Base-by-base conservation (phyloP, 1,284 basidiomycete genomes). In the Ganoderma resinaceum region DNA sequence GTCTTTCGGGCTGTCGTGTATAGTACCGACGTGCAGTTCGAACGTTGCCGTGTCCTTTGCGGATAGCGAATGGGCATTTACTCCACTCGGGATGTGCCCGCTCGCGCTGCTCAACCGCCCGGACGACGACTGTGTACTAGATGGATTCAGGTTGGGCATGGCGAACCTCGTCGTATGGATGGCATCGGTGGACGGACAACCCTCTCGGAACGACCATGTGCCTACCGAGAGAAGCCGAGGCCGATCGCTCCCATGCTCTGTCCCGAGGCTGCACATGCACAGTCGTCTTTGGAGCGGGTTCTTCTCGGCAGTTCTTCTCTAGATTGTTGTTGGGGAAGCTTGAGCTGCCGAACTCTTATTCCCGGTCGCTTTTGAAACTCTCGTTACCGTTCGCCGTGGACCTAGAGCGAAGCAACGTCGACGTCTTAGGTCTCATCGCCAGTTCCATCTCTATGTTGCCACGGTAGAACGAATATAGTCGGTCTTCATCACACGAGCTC, bases 251-350 rank as follows among this genome's bases (percentile, higher is more conserved):
- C 26, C 26, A n/a, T 40, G 20, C 20, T 35, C 43, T 49, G 61
- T 43, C 43, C 62, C 65, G 67, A 68, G 59, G 65, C 35, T 43
- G 42, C 29, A 31, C 55, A 46, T 14, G 23, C 37, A 29, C 33
- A 29, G 33, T 59, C 23, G 40, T 64, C 65, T 66, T 71, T 67
- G 70, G 66, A 18, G 52, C 70, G 70, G 70, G 31, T 61, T 29
- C 66, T 69, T 66, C 49, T 71, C 70, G 70, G 70, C 29, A 61
- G 38, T 66, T 67, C 55, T 59, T 67, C 67, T 71, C 62, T 8
- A 59, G 66, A 71, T 60, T 42, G 8, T 18, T 63, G 61, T 26
- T 35, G 35, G 52, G 12, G 61, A 37, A 65, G 63, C 42, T 16
- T 58, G 55, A 31, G 63, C 40, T 65, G n/a, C 55, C 53, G 55